Conservation (phyloP, 192 early-diverging fungal genomes). For the Chytriomyces confervae region DNA sequence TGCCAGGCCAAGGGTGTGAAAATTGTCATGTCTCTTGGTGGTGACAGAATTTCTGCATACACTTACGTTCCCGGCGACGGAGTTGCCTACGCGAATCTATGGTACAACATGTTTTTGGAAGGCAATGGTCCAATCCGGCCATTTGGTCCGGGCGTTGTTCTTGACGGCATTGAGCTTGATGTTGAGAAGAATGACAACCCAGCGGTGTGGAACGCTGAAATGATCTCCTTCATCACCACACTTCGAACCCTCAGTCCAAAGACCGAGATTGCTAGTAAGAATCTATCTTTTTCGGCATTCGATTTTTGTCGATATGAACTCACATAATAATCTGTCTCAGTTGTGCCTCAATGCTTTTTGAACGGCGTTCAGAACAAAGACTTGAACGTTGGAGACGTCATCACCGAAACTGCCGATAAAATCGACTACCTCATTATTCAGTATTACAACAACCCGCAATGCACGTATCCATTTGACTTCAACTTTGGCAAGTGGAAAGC, state of each 20-base stretch:
- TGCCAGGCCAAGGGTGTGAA: conserved; percentile 33
- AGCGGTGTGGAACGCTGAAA: conserved; percentile 21
- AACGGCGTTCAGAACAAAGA: conserved; percentile 21
- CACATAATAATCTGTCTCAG: neutral
- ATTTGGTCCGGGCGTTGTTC: conserved; percentile 19
- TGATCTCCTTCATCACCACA: conserved; percentile 2
- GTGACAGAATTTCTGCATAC: conserved; percentile 26
- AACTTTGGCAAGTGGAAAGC: conserved; percentile 24
- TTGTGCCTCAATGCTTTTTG: conserved; percentile 33
- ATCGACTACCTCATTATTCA: conserved; percentile 33
- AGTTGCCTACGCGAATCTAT: conserved; percentile 10
- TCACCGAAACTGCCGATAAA: neutral
- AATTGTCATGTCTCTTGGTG: conserved; percentile 31
- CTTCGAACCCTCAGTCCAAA: neutral
- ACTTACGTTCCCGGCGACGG: conserved; percentile 19
- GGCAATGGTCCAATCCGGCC: conserved; percentile 11
- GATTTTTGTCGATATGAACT: too few species aligned
- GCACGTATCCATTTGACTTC: conserved; percentile 30
- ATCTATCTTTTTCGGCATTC: neutral
- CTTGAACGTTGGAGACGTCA: conserved; percentile 17
- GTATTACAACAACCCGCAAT: conserved; percentile 30
- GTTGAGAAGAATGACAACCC: conserved; percentile 29
- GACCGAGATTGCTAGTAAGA: neutral
- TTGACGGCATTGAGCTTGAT: conserved; percentile 32
- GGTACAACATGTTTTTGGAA: conserved; percentile 20